Conservation (phyloP, 441 rosid species). For the Pelargonium citronellum region DNA sequence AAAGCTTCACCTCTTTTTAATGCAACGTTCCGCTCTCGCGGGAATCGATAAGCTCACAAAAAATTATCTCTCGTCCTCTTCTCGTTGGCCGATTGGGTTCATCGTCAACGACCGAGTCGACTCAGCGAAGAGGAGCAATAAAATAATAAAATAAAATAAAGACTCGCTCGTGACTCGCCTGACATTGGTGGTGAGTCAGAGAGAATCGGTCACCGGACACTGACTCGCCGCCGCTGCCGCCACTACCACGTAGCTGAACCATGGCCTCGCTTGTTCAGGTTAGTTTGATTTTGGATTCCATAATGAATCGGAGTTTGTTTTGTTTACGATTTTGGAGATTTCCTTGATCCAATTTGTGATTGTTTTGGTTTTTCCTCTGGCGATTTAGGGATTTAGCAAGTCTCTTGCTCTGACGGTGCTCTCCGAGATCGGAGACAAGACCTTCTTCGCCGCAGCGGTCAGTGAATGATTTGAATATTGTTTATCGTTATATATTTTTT, state of each 20-base stretch:
- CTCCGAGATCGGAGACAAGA: constrained; percentile 6
- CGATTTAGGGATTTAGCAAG: constrained; percentile 2
- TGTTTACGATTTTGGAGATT: not conserved
- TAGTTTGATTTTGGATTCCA: not conserved
- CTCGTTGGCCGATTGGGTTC: not conserved
- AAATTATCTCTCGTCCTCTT: not conserved
- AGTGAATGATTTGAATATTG: not conserved
- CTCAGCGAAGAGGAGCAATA: not conserved
- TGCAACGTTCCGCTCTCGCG: not conserved
- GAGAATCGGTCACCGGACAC: not conserved
- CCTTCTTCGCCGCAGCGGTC: constrained; percentile 5
- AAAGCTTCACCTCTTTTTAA: not conserved
- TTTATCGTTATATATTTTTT: not conserved
- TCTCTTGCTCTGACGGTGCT: not conserved
- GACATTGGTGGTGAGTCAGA: not conserved
- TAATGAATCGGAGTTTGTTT: not conserved
- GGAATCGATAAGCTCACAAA: not conserved
- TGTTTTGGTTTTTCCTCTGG: not conserved
- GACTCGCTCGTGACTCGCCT: no score
- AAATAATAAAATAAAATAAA: no score
- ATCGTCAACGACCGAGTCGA: constrained; percentile 2
- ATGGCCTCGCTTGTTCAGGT: constrained; percentile 8
- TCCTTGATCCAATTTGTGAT: not conserved
- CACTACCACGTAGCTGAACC: not conserved
- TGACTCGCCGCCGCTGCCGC: not conserved